These are phyloP conservation scores for Ogataea ganodermae DNA, from an alignment of 805 yeast species.

Conservation along the genomic window DNA sequence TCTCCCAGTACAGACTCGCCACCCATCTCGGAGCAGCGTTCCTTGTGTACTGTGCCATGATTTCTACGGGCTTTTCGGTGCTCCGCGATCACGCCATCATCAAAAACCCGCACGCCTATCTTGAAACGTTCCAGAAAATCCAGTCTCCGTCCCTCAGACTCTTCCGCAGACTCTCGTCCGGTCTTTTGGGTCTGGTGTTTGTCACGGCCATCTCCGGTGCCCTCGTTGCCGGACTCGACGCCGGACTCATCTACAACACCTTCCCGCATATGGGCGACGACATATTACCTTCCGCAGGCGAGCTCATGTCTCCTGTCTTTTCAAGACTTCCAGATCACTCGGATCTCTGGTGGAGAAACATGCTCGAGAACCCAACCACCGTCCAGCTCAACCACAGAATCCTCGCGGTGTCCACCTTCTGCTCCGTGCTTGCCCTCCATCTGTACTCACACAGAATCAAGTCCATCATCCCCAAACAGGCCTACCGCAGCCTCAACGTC, in stretches of 20 bases:
- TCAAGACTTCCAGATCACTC: conserved; percentile 66
- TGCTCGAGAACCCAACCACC: conserved; percentile 93
- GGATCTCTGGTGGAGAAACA: conserved; percentile 88
- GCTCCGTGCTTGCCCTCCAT: conserved; percentile 68
- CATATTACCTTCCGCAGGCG: conserved; percentile 71
- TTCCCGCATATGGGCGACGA: conserved; percentile 96
- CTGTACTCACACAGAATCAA: conserved; percentile 62
- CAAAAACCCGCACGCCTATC: conserved; percentile 60
- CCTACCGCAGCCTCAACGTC: conserved; percentile 58
- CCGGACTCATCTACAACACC: conserved; percentile 93
- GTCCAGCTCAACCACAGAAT: conserved; percentile 91
- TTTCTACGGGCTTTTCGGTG: conserved; percentile 86
- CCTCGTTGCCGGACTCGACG: conserved; percentile 97
- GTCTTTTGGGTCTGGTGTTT: conserved; percentile 69
- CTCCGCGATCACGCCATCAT: conserved; percentile 72
- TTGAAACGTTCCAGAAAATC: conserved; percentile 56
- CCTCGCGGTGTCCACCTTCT: conserved; percentile 79
- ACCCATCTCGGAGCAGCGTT: conserved; percentile 95
- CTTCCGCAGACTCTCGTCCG: conserved; percentile 56
- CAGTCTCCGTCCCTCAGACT: conserved; percentile 59
- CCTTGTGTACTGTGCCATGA: conserved; percentile 80
- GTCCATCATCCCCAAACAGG: conserved; percentile 53
- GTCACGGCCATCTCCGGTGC: conserved; percentile 97
- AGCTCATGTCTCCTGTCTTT: conserved; percentile 73
- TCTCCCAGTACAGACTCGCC: conserved; percentile 90